Evolutionary conservation across 306 rosid species (phyloP).

Genomic region (Sindora glabra): DNA sequence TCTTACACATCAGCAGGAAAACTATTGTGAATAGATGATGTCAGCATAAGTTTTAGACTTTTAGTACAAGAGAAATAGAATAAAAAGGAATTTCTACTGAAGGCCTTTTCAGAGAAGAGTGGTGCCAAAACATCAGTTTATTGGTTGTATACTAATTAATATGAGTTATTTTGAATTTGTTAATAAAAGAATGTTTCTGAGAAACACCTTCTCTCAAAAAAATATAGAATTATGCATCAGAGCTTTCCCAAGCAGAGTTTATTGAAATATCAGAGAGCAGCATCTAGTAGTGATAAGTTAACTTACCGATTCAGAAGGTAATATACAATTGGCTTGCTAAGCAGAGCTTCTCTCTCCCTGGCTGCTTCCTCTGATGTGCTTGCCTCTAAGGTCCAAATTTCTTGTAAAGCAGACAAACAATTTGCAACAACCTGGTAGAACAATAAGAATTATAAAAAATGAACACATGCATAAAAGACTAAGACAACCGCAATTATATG

Average conservation of each 20-base stretch:
- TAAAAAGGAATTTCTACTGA: not conserved
- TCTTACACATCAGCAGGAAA: not conserved
- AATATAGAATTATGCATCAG: not conserved
- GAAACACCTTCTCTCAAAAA: not conserved
- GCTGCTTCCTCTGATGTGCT: constrained; percentile 80
- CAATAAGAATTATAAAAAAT: too few relatives aligned
- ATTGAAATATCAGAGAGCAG: not conserved
- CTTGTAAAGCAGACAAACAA: constrained; percentile 91
- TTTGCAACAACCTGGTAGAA: constrained; percentile 82
- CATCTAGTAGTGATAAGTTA: constrained; percentile 3
- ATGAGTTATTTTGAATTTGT: not conserved
- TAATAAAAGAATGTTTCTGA: not conserved
- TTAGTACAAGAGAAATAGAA: not conserved
- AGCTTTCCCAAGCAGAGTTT: not conserved
- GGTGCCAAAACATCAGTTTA: not conserved
- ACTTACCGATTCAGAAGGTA: constrained; percentile 74
- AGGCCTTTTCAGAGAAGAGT: not conserved
- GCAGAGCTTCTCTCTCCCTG: constrained; percentile 86
- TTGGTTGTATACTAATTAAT: not conserved
- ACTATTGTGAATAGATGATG: not conserved
- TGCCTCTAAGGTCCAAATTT: constrained; percentile 90
- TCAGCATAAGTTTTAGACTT: not conserved
- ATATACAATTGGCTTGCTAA: constrained; percentile 81
- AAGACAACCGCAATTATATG: too few relatives aligned
- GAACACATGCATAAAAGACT: too few relatives aligned